Percentiles rank a stretch among this genome's conserved stretches.
Conservation (phyloP, 768 basidiomycete genomes). For the Plicaturopsis crispa region DNA sequence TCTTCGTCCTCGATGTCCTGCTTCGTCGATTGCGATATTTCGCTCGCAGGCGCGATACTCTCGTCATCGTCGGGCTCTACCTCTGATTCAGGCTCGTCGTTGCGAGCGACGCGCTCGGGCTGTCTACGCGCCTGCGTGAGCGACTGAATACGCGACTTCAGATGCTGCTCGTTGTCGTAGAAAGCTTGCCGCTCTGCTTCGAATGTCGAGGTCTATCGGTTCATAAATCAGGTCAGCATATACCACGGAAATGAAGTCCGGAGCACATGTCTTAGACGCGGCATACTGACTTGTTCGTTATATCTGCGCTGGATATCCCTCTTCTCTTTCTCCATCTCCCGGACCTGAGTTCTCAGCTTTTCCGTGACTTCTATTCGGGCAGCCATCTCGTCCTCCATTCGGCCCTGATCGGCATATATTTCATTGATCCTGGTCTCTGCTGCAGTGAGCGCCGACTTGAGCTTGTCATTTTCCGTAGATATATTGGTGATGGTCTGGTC, state of each 20-base stretch:
- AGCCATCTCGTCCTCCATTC: conserved; percentile 76
- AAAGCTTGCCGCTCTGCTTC: conserved; percentile 90
- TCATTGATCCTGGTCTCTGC: conserved; percentile 73
- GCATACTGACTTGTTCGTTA: conserved; percentile 68
- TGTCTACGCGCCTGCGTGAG: conserved; percentile 62
- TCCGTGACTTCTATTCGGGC: conserved; percentile 79
- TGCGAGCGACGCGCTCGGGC: conserved; percentile 26
- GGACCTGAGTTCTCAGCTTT: conserved; percentile 72
- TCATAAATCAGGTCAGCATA: conserved; percentile 10
- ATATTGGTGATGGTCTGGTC: conserved; percentile 60
- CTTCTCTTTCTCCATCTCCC: conserved; percentile 86
- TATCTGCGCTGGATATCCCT: conserved; percentile 76
- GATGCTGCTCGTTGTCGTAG: conserved; percentile 90
- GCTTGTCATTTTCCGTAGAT: conserved; percentile 53
- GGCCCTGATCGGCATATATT: conserved; percentile 72
- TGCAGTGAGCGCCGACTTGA: conserved; percentile 55
- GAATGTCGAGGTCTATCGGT: conserved; percentile 67
- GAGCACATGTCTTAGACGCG: no score
- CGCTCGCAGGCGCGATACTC: conserved; percentile 5
- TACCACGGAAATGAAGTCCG: conserved; percentile 5
- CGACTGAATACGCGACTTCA: conserved; percentile 84
- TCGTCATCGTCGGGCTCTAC: conserved; percentile 33
- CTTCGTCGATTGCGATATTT: conserved; percentile 17
- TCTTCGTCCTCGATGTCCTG: conserved; percentile 59
- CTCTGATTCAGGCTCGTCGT: conserved; percentile 30